These are phyloP conservation scores for Laetiporus sulphureus DNA, from an alignment of 1,284 basidiomycete genomes.

Conservation along the genomic window DNA sequence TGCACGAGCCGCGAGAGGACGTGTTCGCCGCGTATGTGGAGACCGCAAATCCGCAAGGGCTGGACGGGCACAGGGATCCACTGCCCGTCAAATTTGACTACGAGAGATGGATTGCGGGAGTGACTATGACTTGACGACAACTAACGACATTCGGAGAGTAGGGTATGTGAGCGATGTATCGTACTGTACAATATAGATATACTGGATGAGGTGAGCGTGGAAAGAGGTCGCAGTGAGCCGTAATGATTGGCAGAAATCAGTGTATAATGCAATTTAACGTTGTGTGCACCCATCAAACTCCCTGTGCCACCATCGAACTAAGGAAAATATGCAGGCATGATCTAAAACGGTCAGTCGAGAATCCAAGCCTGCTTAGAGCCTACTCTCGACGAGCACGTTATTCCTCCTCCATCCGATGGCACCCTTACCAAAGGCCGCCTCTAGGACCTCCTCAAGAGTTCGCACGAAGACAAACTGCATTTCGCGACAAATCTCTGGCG, in stretches of 20 bases:
- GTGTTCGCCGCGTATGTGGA: constrained; percentile 32
- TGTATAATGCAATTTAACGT: too few species aligned
- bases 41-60: constrained; percentile 23
- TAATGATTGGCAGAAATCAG: not conserved
- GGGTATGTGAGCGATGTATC: not conserved
- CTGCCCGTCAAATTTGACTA: constrained; percentile 33
- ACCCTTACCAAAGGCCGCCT: constrained; percentile 72
- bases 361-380: constrained; percentile 41
- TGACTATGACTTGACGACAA: constrained; percentile 11
- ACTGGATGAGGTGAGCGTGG: not conserved
- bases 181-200: not conserved
- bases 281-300: not conserved
- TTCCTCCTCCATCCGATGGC: constrained; percentile 51
- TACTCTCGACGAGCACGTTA: constrained; percentile 46
- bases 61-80: constrained; percentile 20
- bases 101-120: constrained; percentile 27
- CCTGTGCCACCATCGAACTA: not conserved
- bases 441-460: constrained; percentile 73
- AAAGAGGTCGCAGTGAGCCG: not conserved
- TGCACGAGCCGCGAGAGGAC: constrained; percentile 32
- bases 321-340: too few species aligned
- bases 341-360: too few species aligned
- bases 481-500: constrained; percentile 59
- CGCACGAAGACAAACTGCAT: constrained; percentile 78
- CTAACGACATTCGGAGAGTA: not conserved